Evolutionary conservation across 768 basidiomycete genomes (phyloP).

Genomic region (Russula virescens): DNA sequence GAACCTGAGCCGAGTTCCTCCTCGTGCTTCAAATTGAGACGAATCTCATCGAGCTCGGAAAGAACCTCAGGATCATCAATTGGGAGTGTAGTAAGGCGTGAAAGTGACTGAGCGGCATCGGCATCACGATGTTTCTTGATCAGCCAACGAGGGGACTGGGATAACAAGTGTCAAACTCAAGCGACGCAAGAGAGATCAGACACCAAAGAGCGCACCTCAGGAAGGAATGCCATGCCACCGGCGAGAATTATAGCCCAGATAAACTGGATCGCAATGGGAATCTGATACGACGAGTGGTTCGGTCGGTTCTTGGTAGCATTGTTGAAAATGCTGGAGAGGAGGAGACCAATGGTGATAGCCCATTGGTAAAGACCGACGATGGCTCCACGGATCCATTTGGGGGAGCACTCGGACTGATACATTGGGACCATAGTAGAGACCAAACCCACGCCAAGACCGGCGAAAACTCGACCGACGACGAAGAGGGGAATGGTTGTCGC

Average conservation of each 20-base stretch:
- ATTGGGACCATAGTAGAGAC: constrained; percentile 45
- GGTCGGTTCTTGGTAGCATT: constrained; percentile 30
- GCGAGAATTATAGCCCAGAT: constrained; percentile 70
- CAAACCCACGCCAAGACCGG: constrained; percentile 77
- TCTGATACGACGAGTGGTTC: constrained; percentile 48
- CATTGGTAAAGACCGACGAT: constrained; percentile 68
- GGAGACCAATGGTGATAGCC: constrained; percentile 72
- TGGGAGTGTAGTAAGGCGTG: constrained; percentile 54
- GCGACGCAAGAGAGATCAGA: not conserved
- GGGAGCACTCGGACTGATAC: constrained; percentile 28
- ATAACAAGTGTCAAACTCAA: not conserved
- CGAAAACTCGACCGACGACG: constrained; percentile 56
- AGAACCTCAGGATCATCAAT: constrained; percentile 51
- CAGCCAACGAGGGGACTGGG: constrained; percentile 68
- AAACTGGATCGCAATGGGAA: constrained; percentile 74
- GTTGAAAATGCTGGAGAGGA: constrained; percentile 43
- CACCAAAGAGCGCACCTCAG: constrained; percentile 35
- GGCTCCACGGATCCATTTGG: constrained; percentile 49
- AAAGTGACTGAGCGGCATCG: constrained; percentile 51
- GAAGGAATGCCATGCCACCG: constrained; percentile 64
- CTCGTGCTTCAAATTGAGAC: constrained; percentile 59
- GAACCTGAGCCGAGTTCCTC: constrained; percentile 49
- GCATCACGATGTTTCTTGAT: constrained; percentile 61
- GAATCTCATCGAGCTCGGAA: constrained; percentile 45
- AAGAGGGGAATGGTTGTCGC: constrained; percentile 49